Evolutionary conservation across 2,329 filamentous ascomycete genomes (phyloP).

Genomic region (Arthrobotrys iridis): DNA sequence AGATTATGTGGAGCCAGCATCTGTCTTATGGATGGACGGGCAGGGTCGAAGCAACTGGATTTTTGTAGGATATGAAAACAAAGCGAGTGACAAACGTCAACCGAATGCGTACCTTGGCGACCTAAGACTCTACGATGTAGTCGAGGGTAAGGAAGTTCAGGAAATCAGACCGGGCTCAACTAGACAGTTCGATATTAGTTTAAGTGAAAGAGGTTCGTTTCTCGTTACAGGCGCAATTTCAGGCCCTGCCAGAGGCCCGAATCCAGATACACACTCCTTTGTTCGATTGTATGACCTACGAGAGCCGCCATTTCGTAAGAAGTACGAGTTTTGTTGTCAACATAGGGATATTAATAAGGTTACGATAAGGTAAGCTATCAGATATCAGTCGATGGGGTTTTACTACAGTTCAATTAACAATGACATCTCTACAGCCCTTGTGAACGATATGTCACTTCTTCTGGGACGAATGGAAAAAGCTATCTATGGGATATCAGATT

Average conservation of each 20-base stretch:
- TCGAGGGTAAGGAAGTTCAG: slow-evolving; percentile 21
- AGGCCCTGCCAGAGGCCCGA: slow-evolving; percentile 17
- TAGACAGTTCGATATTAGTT: slow-evolving; percentile 55
- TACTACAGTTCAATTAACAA: slow-evolving; percentile 4
- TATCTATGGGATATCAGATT: slow-evolving; percentile 56
- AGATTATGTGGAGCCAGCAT: slow-evolving; percentile 51
- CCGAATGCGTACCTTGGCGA: slow-evolving; percentile 45
- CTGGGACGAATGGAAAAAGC: slow-evolving; percentile 56
- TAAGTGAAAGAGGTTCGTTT: slow-evolving; percentile 39
- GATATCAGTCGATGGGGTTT: neutral
- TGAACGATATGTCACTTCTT: slow-evolving; percentile 55
- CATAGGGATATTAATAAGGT: slow-evolving; percentile 58
- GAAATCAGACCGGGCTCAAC: slow-evolving; percentile 41
- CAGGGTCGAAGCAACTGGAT: slow-evolving; percentile 53
- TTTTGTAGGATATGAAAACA: slow-evolving; percentile 56
- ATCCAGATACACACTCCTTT: slow-evolving; percentile 39
- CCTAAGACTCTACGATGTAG: slow-evolving; percentile 55
- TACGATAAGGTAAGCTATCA: slow-evolving; percentile 55
- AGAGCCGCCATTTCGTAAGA: slow-evolving; percentile 14
- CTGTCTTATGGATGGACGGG: slow-evolving; percentile 47
- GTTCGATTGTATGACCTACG: slow-evolving; percentile 46
- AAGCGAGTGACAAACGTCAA: slow-evolving; percentile 32
- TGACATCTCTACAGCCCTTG: slow-evolving; percentile 51
- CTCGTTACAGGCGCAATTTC: slow-evolving; percentile 47
- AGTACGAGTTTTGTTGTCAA: slow-evolving; percentile 43